Percentiles rank a stretch among this genome's conserved stretches.
phyloP scores from a whole-genome alignment of 2,329 filamentous ascomycete species.

The Venturia pyrina region DNA sequence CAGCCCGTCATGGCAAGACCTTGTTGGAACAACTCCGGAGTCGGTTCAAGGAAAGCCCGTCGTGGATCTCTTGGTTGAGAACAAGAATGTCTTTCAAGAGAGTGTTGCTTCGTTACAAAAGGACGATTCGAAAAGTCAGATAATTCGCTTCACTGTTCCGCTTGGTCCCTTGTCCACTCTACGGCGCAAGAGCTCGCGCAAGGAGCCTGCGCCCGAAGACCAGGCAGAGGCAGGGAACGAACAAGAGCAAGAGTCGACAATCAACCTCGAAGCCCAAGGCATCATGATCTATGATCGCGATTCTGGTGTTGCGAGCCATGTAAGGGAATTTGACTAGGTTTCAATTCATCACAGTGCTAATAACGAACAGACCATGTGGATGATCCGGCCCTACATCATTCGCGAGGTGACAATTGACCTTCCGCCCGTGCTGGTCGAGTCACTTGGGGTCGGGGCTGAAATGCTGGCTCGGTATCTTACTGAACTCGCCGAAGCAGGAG shows the following conservation, averaged over 20 bases:
- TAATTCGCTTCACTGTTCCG: slow-evolving; percentile 68
- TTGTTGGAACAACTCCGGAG: slow-evolving; percentile 70
- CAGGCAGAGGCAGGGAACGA: slow-evolving; percentile 26
- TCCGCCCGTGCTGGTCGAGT: slow-evolving; percentile 79
- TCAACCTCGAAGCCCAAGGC: slow-evolving; percentile 88
- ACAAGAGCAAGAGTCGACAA: slow-evolving; percentile 40
- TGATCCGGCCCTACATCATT: slow-evolving; percentile 85
- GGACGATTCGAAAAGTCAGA: slow-evolving; percentile 86
- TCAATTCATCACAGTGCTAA: background rate
- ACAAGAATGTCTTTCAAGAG: slow-evolving; percentile 70
- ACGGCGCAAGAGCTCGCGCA: slow-evolving; percentile 23
- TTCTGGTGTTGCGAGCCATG: slow-evolving; percentile 80
- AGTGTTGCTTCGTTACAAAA: slow-evolving; percentile 81
- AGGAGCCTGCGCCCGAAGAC: slow-evolving; percentile 13
- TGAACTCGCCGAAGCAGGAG: slow-evolving; percentile 71
- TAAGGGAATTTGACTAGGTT: slow-evolving; percentile 38
- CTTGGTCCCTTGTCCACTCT: slow-evolving; percentile 62
- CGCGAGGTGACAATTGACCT: slow-evolving; percentile 95
- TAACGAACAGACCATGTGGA: slow-evolving; percentile 86
- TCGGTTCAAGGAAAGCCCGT: slow-evolving; percentile 68
- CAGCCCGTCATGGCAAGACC: slow-evolving; percentile 89
- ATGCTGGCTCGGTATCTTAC: slow-evolving; percentile 91
- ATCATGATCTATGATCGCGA: slow-evolving; percentile 95
- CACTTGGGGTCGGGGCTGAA: slow-evolving; percentile 86
- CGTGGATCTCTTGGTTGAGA: slow-evolving; percentile 62